Evolutionary conservation across 257 asterid species (phyloP).

Genomic region (Marsdenia floribunda): DNA sequence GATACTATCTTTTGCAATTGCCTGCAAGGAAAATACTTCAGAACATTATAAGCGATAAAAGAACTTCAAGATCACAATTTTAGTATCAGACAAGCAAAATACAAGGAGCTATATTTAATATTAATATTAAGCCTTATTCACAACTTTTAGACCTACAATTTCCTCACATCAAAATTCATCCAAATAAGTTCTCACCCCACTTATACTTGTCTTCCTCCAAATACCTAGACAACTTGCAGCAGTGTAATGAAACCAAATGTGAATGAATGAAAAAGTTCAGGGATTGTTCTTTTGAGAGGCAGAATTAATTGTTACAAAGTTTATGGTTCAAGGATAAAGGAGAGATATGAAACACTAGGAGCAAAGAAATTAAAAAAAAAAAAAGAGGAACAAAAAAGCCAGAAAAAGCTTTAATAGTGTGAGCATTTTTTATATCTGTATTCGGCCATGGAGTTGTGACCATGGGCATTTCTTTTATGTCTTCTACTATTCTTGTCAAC

Average conservation of each 20-base stretch:
- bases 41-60: not conserved
- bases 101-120: not conserved
- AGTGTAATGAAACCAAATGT: not conserved
- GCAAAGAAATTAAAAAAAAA: not conserved
- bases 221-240: not conserved
- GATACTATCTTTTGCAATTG: slow-evolving; percentile 79
- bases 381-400: not conserved
- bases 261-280: not conserved
- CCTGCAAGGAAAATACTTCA: slow-evolving; percentile 39
- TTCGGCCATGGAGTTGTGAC: not conserved
- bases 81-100: not conserved
- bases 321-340: not conserved
- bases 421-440: not conserved
- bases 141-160: not conserved
- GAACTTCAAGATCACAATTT: not conserved
- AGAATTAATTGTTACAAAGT: not conserved
- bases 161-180: not conserved
- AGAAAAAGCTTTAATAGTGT: not conserved
- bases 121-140: not conserved
- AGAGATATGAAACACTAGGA: not conserved
- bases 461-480: not conserved
- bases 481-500: not conserved
- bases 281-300: not conserved
- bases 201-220: not conserved
- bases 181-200: not conserved